Evolutionary conservation across 208 protist species (phyloP).

Genomic region (Trypanosoma melophagium): DNA sequence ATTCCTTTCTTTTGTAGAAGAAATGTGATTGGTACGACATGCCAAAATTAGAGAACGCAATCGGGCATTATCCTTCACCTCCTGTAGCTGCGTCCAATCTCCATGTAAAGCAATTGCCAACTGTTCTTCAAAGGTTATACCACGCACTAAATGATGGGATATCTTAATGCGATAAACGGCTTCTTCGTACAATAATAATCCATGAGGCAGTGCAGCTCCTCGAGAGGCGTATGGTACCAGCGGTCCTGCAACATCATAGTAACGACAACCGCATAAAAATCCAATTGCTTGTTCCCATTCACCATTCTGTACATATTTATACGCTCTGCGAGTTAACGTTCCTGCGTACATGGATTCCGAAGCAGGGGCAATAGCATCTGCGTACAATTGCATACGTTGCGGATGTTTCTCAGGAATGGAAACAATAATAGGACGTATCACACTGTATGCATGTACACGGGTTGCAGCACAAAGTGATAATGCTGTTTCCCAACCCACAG

Average conservation of each 20-base stretch:
- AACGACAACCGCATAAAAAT: slow-evolving; percentile 32
- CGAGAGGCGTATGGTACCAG: slow-evolving; percentile 19
- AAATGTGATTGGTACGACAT: not conserved
- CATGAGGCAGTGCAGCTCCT: slow-evolving; percentile 19
- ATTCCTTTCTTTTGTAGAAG: not conserved
- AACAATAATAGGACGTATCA: slow-evolving; percentile 37
- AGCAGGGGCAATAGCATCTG: slow-evolving; percentile 28
- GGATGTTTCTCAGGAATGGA: slow-evolving; percentile 33
- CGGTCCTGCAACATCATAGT: slow-evolving; percentile 34
- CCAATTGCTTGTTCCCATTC: slow-evolving; percentile 35
- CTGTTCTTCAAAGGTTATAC: slow-evolving; percentile 29
- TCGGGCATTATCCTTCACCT: slow-evolving; percentile 17
- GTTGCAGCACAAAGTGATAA: slow-evolving; percentile 28
- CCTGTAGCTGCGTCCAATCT: slow-evolving; percentile 26
- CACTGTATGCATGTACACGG: slow-evolving; percentile 38
- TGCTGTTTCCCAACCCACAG: slow-evolving; percentile 29
- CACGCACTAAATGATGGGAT: not conserved
- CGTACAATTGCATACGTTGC: slow-evolving; percentile 28
- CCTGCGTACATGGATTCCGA: slow-evolving; percentile 63
- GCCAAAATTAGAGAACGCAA: slow-evolving; percentile 41
- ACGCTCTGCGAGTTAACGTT: slow-evolving; percentile 44
- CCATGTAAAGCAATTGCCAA: slow-evolving; percentile 47
- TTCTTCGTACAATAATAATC: slow-evolving; percentile 23
- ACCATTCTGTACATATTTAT: slow-evolving; percentile 21
- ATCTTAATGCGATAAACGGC: slow-evolving; percentile 13